Conservation (phyloP, 768 basidiomycete genomes). For the Lentinula guzmanii region DNA sequence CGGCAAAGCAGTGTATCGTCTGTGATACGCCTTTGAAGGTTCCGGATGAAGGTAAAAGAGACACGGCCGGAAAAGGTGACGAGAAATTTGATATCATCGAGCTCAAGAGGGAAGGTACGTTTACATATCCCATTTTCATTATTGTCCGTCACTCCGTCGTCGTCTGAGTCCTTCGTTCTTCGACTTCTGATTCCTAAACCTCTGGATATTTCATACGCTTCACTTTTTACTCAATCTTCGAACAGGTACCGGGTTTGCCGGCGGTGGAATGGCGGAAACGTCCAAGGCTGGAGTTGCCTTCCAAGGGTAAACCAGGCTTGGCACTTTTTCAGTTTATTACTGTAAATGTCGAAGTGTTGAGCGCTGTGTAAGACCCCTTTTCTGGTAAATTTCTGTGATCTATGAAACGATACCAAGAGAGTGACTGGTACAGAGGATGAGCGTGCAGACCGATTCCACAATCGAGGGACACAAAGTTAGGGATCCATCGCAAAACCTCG, state of each 20-base stretch:
- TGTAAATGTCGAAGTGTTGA: no score
- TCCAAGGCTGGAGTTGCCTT: constrained; percentile 77
- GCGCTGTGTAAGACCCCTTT: no score
- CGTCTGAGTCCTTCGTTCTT: no score
- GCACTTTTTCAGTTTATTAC: no score
- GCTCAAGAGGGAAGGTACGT: constrained; percentile 78
- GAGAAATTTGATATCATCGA: constrained; percentile 73
- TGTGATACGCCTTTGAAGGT: constrained; percentile 58
- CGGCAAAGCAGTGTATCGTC: constrained; percentile 77
- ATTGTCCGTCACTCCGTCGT: not conserved
- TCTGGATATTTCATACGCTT: not conserved
- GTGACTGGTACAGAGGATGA: no score
- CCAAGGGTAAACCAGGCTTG: constrained; percentile 49
- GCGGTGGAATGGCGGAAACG: constrained; percentile 91
- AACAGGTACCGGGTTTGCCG: constrained; percentile 87
- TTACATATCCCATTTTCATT: not conserved
- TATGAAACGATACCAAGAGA: no score
- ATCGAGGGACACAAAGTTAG: no score
- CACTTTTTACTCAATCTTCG: not conserved
- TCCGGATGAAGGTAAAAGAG: not conserved
- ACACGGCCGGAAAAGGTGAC: not conserved
- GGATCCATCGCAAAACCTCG: no score
- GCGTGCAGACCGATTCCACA: no score
- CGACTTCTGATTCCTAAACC: not conserved
- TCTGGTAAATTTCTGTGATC: no score